A percentile compares a stretch with the other conserved stretches of the same genome.
These are phyloP conservation scores for Apiotrichum gamsii DNA, from an alignment of 1,284 basidiomycete species.

Conservation along the genomic window DNA sequence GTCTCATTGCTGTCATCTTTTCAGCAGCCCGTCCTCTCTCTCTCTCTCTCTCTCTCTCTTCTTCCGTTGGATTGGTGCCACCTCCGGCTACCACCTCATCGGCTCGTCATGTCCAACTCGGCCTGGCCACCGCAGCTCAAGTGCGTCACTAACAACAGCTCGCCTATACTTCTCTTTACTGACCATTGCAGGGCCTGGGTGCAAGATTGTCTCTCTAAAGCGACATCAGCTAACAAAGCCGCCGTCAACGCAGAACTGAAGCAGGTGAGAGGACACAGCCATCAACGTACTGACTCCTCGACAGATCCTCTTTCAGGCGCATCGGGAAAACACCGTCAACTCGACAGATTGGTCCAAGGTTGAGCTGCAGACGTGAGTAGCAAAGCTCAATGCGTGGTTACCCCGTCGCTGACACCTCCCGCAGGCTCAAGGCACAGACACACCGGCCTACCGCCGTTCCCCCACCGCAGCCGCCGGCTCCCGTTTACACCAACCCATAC, in stretches of 20 bases:
- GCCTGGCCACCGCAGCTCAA: constrained; percentile 39
- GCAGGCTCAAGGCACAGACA: constrained; percentile 33
- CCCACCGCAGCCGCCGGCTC: neutral
- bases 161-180: too few relatives aligned
- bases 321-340: constrained; percentile 39
- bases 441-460: constrained; percentile 18
- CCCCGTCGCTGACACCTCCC: neutral
- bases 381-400: too few relatives aligned
- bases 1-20: too few relatives aligned
- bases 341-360: constrained; percentile 45
- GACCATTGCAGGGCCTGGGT: constrained; percentile 46
- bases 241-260: constrained; percentile 46
- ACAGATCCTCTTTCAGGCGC: constrained; percentile 46
- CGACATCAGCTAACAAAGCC: constrained; percentile 42
- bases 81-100: too few relatives aligned
- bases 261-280: too few relatives aligned
- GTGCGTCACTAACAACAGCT: too few relatives aligned
- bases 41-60: too few relatives aligned
- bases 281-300: too few relatives aligned
- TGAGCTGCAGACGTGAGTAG: constrained; percentile 37
- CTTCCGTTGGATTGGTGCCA: too few relatives aligned
- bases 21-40: too few relatives aligned
- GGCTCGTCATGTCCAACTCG: constrained; percentile 26
- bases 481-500: neutral
- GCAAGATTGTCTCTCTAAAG: constrained; percentile 40